A percentile compares a stretch with the other conserved stretches of the same genome.
Conservation (phyloP, 1,284 basidiomycete species). For the Pseudomicrostroma phylloplanum region DNA sequence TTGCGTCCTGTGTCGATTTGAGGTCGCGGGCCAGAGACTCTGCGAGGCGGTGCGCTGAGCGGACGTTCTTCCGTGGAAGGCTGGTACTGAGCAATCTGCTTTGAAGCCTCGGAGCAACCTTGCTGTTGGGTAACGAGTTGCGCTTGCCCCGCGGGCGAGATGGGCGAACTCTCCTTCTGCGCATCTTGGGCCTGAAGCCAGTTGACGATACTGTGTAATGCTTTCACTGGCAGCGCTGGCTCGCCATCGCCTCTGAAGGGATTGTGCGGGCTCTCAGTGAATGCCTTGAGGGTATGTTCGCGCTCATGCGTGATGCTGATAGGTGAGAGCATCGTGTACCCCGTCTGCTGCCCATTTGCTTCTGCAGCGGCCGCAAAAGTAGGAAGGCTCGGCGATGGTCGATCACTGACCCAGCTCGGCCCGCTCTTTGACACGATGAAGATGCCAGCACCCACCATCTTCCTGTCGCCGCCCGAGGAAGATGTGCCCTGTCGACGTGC, state of each 20-base stretch:
- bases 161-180: neutral
- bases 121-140: neutral
- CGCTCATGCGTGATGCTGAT: neutral
- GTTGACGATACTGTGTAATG: neutral
- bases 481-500: no score
- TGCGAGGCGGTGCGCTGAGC: neutral
- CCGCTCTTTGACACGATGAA: slow-evolving; percentile 1
- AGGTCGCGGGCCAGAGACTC: neutral
- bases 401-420: neutral
- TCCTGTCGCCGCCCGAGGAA: no score
- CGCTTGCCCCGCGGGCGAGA: neutral
- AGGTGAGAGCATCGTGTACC: neutral
- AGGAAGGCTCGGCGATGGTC: neutral
- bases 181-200: neutral
- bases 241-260: neutral
- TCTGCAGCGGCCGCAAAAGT: neutral
- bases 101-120: neutral
- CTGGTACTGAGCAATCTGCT: neutral
- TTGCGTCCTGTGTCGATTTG: neutral
- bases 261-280: neutral
- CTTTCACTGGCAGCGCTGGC: neutral
- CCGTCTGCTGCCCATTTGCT: neutral
- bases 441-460: neutral
- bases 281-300: neutral
- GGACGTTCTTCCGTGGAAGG: neutral